A percentile compares a stretch with the other conserved stretches of the same genome.
phyloP scores from a whole-genome alignment of 1,284 basidiomycete species.

The Pascua sp. region DNA sequence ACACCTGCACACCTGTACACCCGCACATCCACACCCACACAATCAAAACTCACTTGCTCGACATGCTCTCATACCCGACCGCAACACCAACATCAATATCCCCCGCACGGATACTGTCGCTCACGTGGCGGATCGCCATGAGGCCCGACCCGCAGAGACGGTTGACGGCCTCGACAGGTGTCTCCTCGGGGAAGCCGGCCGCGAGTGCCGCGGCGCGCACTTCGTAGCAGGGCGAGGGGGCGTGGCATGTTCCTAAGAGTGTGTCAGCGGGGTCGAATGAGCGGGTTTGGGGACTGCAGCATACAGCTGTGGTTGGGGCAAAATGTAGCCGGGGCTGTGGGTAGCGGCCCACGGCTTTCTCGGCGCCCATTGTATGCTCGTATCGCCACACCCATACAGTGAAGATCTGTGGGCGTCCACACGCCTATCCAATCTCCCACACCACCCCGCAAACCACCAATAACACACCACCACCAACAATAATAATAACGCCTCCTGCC shows the following conservation, averaged over 20 bases:
- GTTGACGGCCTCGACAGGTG: slow-evolving; percentile 76
- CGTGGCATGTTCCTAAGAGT: slow-evolving; percentile 14
- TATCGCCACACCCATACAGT: too few species aligned
- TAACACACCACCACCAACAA: too few species aligned
- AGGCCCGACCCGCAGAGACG: slow-evolving; percentile 78
- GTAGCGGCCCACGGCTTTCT: too few species aligned
- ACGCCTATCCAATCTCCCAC: too few species aligned
- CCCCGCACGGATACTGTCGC: slow-evolving; percentile 71
- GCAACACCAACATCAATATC: slow-evolving; percentile 68
- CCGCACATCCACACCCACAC: slow-evolving; percentile 34
- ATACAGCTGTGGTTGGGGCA: background rate
- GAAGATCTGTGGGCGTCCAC: too few species aligned
- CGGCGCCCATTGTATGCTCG: too few species aligned
- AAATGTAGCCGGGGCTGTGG: too few species aligned
- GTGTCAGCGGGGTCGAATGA: background rate
- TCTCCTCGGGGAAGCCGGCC: slow-evolving; percentile 49
- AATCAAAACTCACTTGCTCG: slow-evolving; percentile 57
- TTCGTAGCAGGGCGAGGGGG: slow-evolving; percentile 21
- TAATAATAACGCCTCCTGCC: too few species aligned
- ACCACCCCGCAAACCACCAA: too few species aligned
- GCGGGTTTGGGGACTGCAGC: too few species aligned
- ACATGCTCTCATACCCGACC: slow-evolving; percentile 80
- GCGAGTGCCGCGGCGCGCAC: slow-evolving; percentile 20
- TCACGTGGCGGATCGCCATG: slow-evolving; percentile 61
- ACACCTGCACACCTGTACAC: too few species aligned